Evolutionary conservation across 345 rosid genomes (phyloP).

Genomic region (Citrus unshiu): DNA sequence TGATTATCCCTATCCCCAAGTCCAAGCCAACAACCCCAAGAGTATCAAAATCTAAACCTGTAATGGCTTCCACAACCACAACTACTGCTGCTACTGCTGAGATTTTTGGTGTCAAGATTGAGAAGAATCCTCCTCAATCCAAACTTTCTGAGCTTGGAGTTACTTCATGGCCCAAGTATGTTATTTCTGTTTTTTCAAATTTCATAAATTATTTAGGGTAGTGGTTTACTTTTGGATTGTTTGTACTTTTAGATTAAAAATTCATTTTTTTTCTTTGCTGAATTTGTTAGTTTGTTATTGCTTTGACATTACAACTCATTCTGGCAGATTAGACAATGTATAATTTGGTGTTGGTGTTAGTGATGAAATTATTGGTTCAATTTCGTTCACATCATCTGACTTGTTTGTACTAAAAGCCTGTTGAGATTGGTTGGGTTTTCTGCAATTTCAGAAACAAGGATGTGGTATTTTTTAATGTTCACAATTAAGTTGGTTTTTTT

Average conservation of each 20-base stretch:
- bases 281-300: no score
- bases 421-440: not conserved
- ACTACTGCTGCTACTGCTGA: conserved; percentile 10
- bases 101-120: conserved; percentile 38
- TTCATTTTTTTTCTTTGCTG: no score
- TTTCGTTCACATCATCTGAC: not conserved
- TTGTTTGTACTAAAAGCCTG: not conserved
- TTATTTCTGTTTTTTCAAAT: not conserved
- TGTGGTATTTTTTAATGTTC: not conserved
- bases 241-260: not conserved
- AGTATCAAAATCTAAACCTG: not conserved
- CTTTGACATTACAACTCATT: no score
- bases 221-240: not conserved
- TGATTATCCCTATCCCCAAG: conserved; percentile 6
- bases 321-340: no score
- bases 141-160: conserved; percentile 36
- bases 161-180: conserved; percentile 40
- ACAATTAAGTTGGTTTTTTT: not conserved
- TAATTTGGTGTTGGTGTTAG: no score
- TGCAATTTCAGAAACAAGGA: not conserved
- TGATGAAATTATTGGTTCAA: not conserved
- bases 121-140: conserved; percentile 36
- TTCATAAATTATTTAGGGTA: not conserved
- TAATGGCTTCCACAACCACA: not conserved
- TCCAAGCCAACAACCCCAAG: conserved; percentile 10